phyloP scores from a whole-genome alignment of 768 basidiomycete species.

The Mycena rebaudengoi region DNA sequence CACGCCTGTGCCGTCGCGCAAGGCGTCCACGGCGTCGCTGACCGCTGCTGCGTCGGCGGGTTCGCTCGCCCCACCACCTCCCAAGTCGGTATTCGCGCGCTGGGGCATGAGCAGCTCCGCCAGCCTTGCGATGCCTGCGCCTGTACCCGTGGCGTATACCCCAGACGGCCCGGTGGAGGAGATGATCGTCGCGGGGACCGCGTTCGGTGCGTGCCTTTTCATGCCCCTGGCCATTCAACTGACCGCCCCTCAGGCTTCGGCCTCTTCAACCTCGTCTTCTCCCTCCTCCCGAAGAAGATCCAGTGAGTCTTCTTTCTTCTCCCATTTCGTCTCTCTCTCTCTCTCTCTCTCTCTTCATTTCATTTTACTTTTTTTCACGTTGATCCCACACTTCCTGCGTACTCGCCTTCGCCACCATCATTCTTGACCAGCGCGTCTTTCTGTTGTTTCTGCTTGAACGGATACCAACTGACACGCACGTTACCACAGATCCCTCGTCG shows the following conservation, averaged over 20 bases:
- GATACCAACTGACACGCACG: background rate
- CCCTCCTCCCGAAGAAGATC: constrained; percentile 73
- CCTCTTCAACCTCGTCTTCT: constrained; percentile 83
- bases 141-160: background rate
- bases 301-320: constrained; percentile 54
- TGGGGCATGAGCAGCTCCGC: constrained; percentile 30
- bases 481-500: constrained; percentile 65
- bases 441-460: background rate
- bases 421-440: background rate
- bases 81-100: constrained; percentile 35
- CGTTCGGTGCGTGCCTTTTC: constrained; percentile 69
- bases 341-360: background rate
- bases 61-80: background rate
- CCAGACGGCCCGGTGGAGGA: constrained; percentile 74
- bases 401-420: background rate
- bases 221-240: too few species aligned
- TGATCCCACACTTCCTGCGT: background rate
- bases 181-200: constrained; percentile 75
- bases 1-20: constrained; percentile 47
- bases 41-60: constrained; percentile 6
- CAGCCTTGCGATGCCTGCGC: background rate
- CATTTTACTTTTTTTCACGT: background rate
- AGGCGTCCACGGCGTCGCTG: constrained; percentile 23
- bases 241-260: constrained; percentile 58
- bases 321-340: background rate